These are phyloP conservation scores for Senecio squalidus DNA, from an alignment of 140 eudicot species.

Conservation along the genomic window DNA sequence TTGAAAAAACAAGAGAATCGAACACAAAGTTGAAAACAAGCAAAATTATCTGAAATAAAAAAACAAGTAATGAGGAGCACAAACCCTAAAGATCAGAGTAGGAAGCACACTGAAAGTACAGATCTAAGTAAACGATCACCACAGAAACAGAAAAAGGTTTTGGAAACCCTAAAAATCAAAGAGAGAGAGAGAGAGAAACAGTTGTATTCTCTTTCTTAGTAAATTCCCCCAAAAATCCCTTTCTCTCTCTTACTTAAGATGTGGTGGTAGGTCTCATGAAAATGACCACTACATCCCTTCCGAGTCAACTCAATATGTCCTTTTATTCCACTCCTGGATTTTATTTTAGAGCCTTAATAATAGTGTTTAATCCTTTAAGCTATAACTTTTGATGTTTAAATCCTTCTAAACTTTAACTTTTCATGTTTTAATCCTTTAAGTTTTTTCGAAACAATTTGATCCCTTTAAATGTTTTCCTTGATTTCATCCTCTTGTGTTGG, in stretches of 20 bases:
- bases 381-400: too few relatives aligned
- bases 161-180: background rate
- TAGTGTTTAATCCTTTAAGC: too few relatives aligned
- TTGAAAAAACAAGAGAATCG: too few relatives aligned
- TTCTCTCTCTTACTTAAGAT: background rate
- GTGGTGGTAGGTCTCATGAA: background rate
- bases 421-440: too few relatives aligned
- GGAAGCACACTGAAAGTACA: background rate
- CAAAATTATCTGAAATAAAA: background rate
- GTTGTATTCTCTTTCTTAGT: background rate
- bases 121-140: background rate
- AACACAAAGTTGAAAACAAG: too few relatives aligned
- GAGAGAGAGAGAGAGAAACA: background rate
- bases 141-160: too few relatives aligned
- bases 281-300: conserved; percentile 5
- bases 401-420: too few relatives aligned
- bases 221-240: background rate
- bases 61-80: background rate
- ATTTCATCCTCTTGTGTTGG: too few relatives aligned
- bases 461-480: too few relatives aligned
- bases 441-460: too few relatives aligned
- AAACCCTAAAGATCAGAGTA: conserved; percentile 4
- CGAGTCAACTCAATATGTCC: conserved; percentile 2
- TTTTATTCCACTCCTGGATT: background rate
- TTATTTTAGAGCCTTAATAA: too few relatives aligned